phyloP scores from a whole-genome alignment of 495 filamentous ascomycete species.

The Thozetella sp. region DNA sequence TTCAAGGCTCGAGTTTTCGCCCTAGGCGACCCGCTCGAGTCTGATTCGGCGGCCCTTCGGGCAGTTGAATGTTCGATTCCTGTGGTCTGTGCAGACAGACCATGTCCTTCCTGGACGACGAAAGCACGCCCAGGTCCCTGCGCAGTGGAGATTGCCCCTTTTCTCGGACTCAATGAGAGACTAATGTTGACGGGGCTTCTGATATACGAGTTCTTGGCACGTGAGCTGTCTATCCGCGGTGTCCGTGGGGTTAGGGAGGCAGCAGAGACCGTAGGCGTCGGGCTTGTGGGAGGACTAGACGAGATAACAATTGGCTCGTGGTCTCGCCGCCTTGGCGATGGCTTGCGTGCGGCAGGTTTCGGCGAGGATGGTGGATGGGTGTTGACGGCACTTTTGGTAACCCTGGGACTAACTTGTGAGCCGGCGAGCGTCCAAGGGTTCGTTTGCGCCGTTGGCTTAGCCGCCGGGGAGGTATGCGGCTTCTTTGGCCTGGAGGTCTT shows the following conservation, averaged over 20 bases:
- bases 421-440: conserved; percentile 47
- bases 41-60: background rate
- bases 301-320: conserved; percentile 39
- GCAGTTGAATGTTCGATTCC: too few relatives aligned
- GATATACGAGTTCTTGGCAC: background rate
- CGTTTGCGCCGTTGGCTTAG: conserved; percentile 19
- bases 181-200: background rate
- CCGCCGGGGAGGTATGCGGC: conserved; percentile 13
- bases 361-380: conserved; percentile 10
- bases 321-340: background rate
- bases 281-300: conserved; percentile 35
- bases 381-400: conserved; percentile 21
- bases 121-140: background rate
- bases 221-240: conserved; percentile 7
- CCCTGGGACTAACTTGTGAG: conserved; percentile 35
- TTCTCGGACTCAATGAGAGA: background rate
- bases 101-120: background rate
- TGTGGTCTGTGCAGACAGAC: background rate
- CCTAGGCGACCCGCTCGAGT: background rate
- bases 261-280: conserved; percentile 16
- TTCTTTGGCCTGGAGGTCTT: conserved; percentile 19
- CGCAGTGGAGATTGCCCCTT: background rate
- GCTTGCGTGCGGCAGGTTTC: background rate
- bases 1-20: background rate
- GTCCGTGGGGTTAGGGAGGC: conserved; percentile 9